Percentiles rank a stretch among this genome's conserved stretches.
phyloP scores from a whole-genome alignment of 2,329 filamentous ascomycete species.

The Fusarium odoratissimum region DNA sequence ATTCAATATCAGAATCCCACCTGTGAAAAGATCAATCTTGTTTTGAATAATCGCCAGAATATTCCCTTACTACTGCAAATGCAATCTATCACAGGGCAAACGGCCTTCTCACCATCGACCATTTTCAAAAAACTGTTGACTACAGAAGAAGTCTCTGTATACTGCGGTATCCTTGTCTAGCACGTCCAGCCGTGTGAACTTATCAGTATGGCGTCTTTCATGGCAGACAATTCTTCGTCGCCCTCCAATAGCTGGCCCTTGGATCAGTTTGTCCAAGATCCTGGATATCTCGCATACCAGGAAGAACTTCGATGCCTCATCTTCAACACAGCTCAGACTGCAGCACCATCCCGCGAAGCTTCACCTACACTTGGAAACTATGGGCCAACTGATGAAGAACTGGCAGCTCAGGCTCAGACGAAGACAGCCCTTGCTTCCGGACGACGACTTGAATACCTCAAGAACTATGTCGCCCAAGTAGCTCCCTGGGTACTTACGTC shows the following conservation, averaged over 20 bases:
- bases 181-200: background rate
- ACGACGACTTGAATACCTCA: constrained; percentile 54
- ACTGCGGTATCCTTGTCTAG: background rate
- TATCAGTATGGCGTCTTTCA: constrained; percentile 20
- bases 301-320: constrained; percentile 60
- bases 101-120: background rate
- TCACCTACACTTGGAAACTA: constrained; percentile 48
- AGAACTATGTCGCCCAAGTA: constrained; percentile 64
- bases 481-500: constrained; percentile 59
- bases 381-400: constrained; percentile 33
- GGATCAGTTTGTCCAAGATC: constrained; percentile 53
- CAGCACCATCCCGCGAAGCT: constrained; percentile 54
- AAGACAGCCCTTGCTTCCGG: constrained; percentile 47
- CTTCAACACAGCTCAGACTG: constrained; percentile 58
- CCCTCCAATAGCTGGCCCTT: constrained; percentile 48
- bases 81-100: background rate
- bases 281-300: constrained; percentile 58
- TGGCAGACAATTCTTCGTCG: constrained; percentile 41
- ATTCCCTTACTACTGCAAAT: background rate
- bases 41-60: background rate
- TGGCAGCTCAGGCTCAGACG: constrained; percentile 38
- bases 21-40: background rate
- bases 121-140: background rate
- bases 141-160: background rate
- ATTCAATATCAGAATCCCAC: constrained; percentile 4